These are phyloP conservation scores for Mesembryanthemum crystallinum DNA, from an alignment of 148 eudicot species.

Conservation along the genomic window DNA sequence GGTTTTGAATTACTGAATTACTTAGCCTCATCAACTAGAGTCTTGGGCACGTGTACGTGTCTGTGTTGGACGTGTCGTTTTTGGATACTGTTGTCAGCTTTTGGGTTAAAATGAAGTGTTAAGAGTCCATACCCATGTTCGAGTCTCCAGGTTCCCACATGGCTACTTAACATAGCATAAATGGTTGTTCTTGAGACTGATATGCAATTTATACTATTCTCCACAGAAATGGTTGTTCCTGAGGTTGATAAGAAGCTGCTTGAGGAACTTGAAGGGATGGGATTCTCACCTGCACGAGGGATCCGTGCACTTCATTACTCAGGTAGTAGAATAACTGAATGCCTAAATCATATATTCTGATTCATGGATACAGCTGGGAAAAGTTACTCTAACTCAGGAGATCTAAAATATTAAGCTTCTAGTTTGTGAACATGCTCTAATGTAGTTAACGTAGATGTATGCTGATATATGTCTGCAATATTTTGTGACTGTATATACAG, in stretches of 20 bases:
- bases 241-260: constrained; percentile 72
- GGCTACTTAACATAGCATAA: not conserved
- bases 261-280: constrained; percentile 90
- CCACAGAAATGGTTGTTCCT: constrained; percentile 89
- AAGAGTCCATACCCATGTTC: too few species aligned
- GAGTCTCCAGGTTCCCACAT: too few species aligned
- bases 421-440: not conserved
- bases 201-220: constrained; percentile 1
- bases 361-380: not conserved
- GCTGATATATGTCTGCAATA: not conserved
- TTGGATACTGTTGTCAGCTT: too few species aligned
- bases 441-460: not conserved
- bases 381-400: not conserved
- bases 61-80: too few species aligned
- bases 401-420: not conserved
- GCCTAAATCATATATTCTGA: not conserved
- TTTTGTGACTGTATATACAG: not conserved
- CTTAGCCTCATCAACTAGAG: too few species aligned
- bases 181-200: not conserved
- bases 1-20: too few species aligned
- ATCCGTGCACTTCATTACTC: constrained; percentile 87
- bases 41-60: too few species aligned
- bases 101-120: too few species aligned
- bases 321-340: constrained; percentile 40
- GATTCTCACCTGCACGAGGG: constrained; percentile 68